Evolutionary conservation across 768 basidiomycete species (phyloP), one percentile per base, ranked within the genome.

Genomic region (Podaxis sp.): DNA sequence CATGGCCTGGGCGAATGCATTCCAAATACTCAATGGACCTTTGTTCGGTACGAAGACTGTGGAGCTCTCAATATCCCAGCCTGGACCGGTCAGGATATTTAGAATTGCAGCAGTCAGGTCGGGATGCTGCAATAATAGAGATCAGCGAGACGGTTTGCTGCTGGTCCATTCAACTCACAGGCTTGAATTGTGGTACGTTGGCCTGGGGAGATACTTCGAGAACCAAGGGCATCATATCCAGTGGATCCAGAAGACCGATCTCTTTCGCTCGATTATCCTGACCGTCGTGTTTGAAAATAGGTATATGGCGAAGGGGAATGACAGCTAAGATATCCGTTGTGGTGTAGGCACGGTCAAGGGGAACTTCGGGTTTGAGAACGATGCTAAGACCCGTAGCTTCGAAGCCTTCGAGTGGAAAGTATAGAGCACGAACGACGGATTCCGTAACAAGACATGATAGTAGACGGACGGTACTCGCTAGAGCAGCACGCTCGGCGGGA

Each of bases 391-490:
- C 84, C 30, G 71, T 71, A 4, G 73, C 71, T 52, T 74, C 71
- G 2, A 75, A 67, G 0, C 69, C 71, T 15, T 69, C 57, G 11
- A 80, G 67, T n/a, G 81, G 74, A 64, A 80, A 68, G 66, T 82
- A 87, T 40, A 82, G 69, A 2, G 83, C 83, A 8, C 73, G 74
- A 12, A 80, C 76, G 9, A 86, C 74, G 6, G 84, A 84, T 70
- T 85, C 84, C 1, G 84, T 84, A 58, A 85, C 83, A 6, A 87
- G 77, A 66, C 83, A 85, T 33, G 84, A 84, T n/a, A 85, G 65
- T 3, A 87, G 69, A 28, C 85, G 81, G 13, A 82, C 74, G 26
- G 77, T 72, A 39, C 79, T 79, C 9, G 81, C 80, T 66, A 85
- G 84, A 22, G 76, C 70, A 40, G 84, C 84, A 28, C 77, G 76